Base-by-base conservation (phyloP, 768 basidiomycete species). In the Kwoniella heveanensis region DNA sequence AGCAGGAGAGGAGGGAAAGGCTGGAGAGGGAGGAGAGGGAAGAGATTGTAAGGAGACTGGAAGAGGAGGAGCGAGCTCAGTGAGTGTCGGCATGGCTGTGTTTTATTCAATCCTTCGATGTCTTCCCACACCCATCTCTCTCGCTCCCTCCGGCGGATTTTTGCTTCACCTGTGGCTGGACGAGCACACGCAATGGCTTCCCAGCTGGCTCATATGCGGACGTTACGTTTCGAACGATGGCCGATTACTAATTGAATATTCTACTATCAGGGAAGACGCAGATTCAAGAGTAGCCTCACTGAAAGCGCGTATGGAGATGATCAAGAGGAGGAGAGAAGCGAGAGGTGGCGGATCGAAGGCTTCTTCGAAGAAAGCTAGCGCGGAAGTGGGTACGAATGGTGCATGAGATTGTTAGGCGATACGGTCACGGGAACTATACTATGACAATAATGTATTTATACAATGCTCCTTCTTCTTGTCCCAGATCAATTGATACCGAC, bases 21-120 rank as follows among this genome's bases (percentile, higher is more conserved):
- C 13, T 72, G 44, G 70, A 64, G 8, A 54, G 71, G 32, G 76
- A 79, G 58, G 78, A 79, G 58, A 69, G 69, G 65, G 78, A 79
- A 57, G 78, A 77, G 67, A 77, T 79, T 27, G 71, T 79, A 57
- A 56, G 62, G 51, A 53, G 78, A 25, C 60, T 79, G 52, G 76
- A 77, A 54, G 78, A 77, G 53, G 76, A 79, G 57, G 67, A 74
- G 47, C 52, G 78, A 48, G 78, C 76, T 36, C 78, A 79, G 77
- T 79, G 51, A 75, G 77, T 73, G n/a, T n/a, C n/a, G n/a, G n/a
- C n/a, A n/a, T n/a, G n/a, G n/a, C n/a, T n/a, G n/a, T n/a, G n/a
- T n/a, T n/a, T n/a, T n/a, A n/a, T n/a, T n/a, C n/a, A n/a, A n/a
- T n/a, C n/a, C n/a, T n/a, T n/a, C n/a, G n/a, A n/a, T n/a, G n/a